Conservation (phyloP, 179 eudicot genomes). For the Spinacia oleracea region DNA sequence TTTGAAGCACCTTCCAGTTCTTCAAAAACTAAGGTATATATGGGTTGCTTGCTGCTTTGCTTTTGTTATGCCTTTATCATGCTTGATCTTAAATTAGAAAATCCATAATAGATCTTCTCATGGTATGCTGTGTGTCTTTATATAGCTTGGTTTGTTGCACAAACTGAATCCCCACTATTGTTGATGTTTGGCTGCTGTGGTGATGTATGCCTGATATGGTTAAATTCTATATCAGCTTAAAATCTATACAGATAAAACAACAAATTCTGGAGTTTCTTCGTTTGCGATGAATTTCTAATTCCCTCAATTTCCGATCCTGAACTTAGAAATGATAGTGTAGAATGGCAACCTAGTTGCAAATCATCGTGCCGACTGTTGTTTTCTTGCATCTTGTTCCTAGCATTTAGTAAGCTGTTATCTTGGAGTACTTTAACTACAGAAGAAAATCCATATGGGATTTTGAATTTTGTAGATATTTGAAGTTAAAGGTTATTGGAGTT, state of each 20-base stretch:
- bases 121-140: conserved; percentile 7
- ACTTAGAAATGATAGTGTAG: background rate
- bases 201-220: background rate
- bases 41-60: conserved; percentile 8
- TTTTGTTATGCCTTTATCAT: conserved; percentile 1
- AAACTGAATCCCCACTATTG: too few relatives aligned
- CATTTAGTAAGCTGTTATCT: too few relatives aligned
- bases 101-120: background rate
- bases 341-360: background rate
- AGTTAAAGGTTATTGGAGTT: background rate
- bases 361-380: background rate
- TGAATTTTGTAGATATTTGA: too few relatives aligned
- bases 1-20: conserved; percentile 71
- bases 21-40: conserved; percentile 85
- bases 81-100: background rate
- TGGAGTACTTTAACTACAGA: too few relatives aligned
- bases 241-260: background rate
- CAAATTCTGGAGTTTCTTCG: background rate
- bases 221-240: background rate
- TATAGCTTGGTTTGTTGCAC: background rate
- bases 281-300: background rate
- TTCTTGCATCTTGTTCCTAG: too few relatives aligned
- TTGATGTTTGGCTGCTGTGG: background rate
- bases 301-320: background rate
- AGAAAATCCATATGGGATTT: too few relatives aligned